Base-by-base conservation (phyloP, 2,329 filamentous ascomycete genomes). In the Sporothrix pallida region DNA sequence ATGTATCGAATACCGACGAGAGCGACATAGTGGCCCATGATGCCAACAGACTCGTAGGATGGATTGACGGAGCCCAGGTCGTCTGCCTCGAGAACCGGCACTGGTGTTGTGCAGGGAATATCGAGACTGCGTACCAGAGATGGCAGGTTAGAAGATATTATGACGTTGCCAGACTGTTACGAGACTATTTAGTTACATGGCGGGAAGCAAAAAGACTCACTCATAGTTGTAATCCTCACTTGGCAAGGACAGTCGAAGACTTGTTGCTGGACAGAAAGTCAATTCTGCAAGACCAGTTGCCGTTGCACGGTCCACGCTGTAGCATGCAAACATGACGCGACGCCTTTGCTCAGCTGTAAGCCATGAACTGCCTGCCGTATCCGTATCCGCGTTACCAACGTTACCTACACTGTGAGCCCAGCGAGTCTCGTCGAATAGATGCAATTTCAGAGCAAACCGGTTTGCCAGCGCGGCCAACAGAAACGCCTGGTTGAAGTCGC, bases 401-500 rank as follows among this genome's bases (percentile, higher is more conserved):
- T 42, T 20, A 6, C 58, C 58, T 5, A 6, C 58, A 13, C 9
- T 12, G 31, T 17, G 3, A n/a, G 31, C 15, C 26, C 26, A 44
- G 9, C 60, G 23, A 26, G 12, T 8, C 26, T 44, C 60, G 31
- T 63, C 60, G 17, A 63, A 63, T 7, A 63, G 31, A 12, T 23
- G 31, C 8, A 63, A 15, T 17, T 63, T 63, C 31, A 63, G 60
- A 13, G 60, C 60, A 63, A 63, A 63, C 31, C 60, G 60, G 60
- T 63, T 63, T 20, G 60, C 60, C 6, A 63, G 13, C 2, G 60
- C 60, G 10, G 60, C 60, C 26, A 63, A 5, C 0, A 63, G 60
- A 63, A 63, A 63, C 17, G 60, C 60, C 7, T 63, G 60, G 60
- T 44, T 63, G 31, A 63, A 63, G 60, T 63, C 60, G 60, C 60